Base-by-base conservation (phyloP, 495 filamentous ascomycete genomes). In the Xylaria longipes region DNA sequence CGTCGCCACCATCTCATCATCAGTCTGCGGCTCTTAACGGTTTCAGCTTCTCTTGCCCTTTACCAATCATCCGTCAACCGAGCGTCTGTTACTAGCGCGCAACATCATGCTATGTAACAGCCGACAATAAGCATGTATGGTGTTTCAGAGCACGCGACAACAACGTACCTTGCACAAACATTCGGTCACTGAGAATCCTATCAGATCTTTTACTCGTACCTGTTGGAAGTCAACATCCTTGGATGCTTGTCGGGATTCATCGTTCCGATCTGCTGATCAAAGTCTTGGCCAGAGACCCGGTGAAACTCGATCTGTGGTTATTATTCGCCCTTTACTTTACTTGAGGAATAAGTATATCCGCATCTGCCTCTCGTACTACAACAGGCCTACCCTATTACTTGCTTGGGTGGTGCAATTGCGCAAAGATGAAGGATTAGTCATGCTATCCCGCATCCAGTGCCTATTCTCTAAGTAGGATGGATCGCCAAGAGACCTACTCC, bases 101-200 rank as follows among this genome's bases (percentile, higher is more conserved):
- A 20, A 22, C 39, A 17, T 33, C 41, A 31, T n/a, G 27, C 41
- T 25, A 6, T 29, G 27, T 43, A 27, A 29, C 22, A 39, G 37
- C 35, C 37, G 22, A 20, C 31, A 41, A 22, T 29, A n/a, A 6
- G 9, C 33, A 22, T 22, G 33, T 5, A 37, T 37, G 4, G 20
- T 60, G n/a, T 37, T 22, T 20, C 31, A n/a, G n/a, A 60, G 57
- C 57, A 60, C 57, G 57, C 57, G 57, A 60, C 33, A n/a, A 60
- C 20, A 60, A 37, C 14, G 3, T 29, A 17, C 56, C 20, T 58
- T 1, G 15, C 56, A 35, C 56, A 41, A 17, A n/a, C 57, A 11
- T 60, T n/a, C 33, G 5, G 8, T 12, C 0, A 11, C 31, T 17
- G 22, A 6, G 41, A 48, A 1, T n/a, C 45, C 20, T 39, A 3